Evolutionary conservation across 179 eudicot genomes (phyloP), one percentile per base, ranked within the genome.

Genomic region (Drosera spatulata): DNA sequence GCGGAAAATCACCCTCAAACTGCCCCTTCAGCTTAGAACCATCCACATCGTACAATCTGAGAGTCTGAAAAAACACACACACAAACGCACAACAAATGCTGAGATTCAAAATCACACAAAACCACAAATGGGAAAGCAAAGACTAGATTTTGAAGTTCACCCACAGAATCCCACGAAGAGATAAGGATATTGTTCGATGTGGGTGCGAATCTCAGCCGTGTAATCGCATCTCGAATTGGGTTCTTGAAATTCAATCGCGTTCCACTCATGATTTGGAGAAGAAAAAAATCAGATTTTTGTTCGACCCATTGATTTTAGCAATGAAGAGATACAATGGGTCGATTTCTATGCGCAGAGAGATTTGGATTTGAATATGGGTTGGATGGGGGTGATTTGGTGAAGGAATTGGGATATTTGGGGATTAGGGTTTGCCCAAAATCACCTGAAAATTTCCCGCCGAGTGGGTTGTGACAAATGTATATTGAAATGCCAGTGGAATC

Each of bases 101-200:
- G 33, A 22, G 33, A 22, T 22, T 22, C 33, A 22, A 22, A 22
- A 22, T 22, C 33, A 22, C 1, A 56, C 38, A 67, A 60, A 69
- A 55, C 4, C 3, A 13, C 50, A 12, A 6, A 41, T 8, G 40
- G 6, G 37, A 51, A 53, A 8, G 6, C 8, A 43, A 56, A 38
- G 40, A 37, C 7, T 52, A 7, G 11, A 56, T 39, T 6, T n/a
- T 13, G 5, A 56, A 39, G 13, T 7, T 11, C 13, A 68, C 84
- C 80, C 39, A 88, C 98, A 60, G 90, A 77, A 61, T 93, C 96
- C 96, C 96, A 93, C 12, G 93, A 84, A 8, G 99, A 86, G 66
- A 93, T 77, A 43, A 93, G 88, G 41, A 93, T 84, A 59, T 84
- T 75, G 79, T 89, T 82, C 45, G 90, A 82, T 10, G 15, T 38